Evolutionary conservation across 345 rosid genomes (phyloP), one percentile per base, ranked within the genome.

Genomic region (Alliaria petiolata): DNA sequence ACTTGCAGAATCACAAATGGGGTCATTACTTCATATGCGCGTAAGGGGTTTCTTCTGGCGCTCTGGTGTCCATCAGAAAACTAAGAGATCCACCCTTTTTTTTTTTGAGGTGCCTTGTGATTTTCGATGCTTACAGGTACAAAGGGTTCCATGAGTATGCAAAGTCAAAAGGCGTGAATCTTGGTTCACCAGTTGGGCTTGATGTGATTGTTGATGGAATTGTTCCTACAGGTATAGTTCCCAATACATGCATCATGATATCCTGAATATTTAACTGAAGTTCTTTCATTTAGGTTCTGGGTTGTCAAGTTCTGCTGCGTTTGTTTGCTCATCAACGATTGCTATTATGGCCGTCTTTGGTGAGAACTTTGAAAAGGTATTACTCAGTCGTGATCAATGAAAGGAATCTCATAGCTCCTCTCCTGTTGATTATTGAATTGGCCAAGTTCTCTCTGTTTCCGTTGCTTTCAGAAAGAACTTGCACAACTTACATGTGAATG

Each of bases 401-500:
- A 31, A 38, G 58, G 14, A 22, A 5, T 7, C 45, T 38, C 36
- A 14, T 16, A 14, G 8, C 19, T 66, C 8, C 8, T 22, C 39
- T 42, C 40, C 61, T 60, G 31, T 16, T 51, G 45, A 19, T 35
- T 50, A 42, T 50, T 47, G 62, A 20, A 22, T 39, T 28, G 22
- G 4, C 36, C 9, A 43, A 50, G 15, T 28, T 46, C 34, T 56
- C 12, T 31, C 40, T 49, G 34, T 42, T 22, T 51, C 26, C 35
- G 16, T n/a, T 36, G 42, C 62, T 62, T 52, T 72, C 89, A 95
- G 99, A 92, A 95, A 89, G 99, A 95, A 63, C 55, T 92, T 69
- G 99, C 99, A 16, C 99, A 95, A 38, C 81, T 95, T 64, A 92
- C 99, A 3, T 92, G 99, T 65, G 96, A 87, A 11, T 92, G 99